These are phyloP conservation scores for Cyphellophora europaea DNA, from an alignment of 2,329 filamentous ascomycete genomes.

Conservation along the genomic window DNA sequence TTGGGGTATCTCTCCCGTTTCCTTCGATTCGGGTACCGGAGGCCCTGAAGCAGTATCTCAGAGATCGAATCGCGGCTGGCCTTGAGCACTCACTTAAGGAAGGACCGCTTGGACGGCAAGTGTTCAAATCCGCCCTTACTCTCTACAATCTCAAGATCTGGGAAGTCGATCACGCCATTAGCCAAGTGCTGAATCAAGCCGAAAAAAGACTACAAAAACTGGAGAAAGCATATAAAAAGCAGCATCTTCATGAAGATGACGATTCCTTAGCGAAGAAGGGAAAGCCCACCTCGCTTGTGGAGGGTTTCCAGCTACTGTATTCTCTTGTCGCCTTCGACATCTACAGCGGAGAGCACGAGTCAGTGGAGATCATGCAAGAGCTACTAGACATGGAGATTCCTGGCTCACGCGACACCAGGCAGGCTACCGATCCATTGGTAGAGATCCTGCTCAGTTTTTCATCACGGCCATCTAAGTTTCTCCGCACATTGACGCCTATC, in stretches of 20 bases:
- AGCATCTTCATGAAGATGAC: background rate
- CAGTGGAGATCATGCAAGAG: slow-evolving; percentile 71
- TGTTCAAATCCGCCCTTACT: background rate
- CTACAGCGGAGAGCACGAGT: slow-evolving; percentile 82
- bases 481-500: slow-evolving; percentile 77
- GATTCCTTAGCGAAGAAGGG: slow-evolving; percentile 7
- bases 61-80: background rate
- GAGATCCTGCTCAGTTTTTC: slow-evolving; percentile 88
- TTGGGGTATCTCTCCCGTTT: too few relatives aligned
- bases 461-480: slow-evolving; percentile 72
- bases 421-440: slow-evolving; percentile 62
- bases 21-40: too few relatives aligned
- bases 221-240: slow-evolving; percentile 16
- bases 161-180: slow-evolving; percentile 11
- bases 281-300: slow-evolving; percentile 34
- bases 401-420: slow-evolving; percentile 19
- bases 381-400: slow-evolving; percentile 53
- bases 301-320: slow-evolving; percentile 71
- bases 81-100: background rate
- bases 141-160: background rate
- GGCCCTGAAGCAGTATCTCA: background rate
- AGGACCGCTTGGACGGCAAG: background rate
- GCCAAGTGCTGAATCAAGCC: slow-evolving; percentile 25
- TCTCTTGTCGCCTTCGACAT: slow-evolving; percentile 78
- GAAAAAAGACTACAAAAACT: slow-evolving; percentile 30